Conservation (phyloP, 2,329 filamentous ascomycete species). For the Penicillium sp. region DNA sequence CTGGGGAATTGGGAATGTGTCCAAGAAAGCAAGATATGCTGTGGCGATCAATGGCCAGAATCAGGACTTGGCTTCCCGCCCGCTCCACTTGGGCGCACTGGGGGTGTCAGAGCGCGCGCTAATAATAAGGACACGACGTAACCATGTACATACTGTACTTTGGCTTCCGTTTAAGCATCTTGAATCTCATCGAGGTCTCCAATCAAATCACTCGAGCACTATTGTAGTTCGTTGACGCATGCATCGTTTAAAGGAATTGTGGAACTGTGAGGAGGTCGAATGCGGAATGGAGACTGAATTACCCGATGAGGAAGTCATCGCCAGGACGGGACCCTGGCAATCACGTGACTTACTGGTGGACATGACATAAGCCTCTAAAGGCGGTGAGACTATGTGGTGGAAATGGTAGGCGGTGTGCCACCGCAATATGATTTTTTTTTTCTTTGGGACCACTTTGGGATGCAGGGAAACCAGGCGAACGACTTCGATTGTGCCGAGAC, state of each 20-base stretch:
- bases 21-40: constrained; percentile 25
- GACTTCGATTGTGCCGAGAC: background rate
- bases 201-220: background rate
- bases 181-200: background rate
- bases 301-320: background rate
- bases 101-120: constrained; percentile 14
- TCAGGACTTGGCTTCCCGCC: constrained; percentile 28
- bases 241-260: constrained; percentile 2
- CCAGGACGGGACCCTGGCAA: no score
- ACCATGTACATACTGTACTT: background rate
- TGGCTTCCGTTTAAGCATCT: background rate
- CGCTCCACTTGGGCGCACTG: constrained; percentile 24
- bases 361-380: constrained; percentile 10
- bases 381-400: constrained; percentile 23
- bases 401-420: constrained; percentile 28
- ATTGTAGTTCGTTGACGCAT: background rate
- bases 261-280: constrained; percentile 2
- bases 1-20: constrained; percentile 21
- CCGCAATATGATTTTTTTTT: constrained; percentile 44
- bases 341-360: constrained; percentile 9
- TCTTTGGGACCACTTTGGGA: constrained; percentile 19
- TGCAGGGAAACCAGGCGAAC: constrained; percentile 12
- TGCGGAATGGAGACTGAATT: background rate
- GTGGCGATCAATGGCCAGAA: constrained; percentile 28
- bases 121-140: background rate